Evolutionary conservation across 345 rosid genomes (phyloP).

Genomic region (Hibiscus tridactylites): DNA sequence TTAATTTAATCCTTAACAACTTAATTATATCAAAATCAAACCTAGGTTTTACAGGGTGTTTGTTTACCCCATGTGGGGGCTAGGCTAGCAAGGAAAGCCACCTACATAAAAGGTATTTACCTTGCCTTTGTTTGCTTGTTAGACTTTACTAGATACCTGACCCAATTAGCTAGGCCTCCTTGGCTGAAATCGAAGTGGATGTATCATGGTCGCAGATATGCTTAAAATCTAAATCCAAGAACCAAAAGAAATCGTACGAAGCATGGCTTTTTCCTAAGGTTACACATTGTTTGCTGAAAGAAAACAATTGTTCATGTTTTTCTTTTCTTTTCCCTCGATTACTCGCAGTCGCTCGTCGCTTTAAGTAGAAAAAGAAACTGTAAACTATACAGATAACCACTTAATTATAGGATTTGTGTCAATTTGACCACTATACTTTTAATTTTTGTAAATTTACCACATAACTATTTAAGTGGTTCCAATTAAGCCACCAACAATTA

Average conservation of each 20-base stretch:
- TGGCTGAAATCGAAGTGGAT: slow-evolving; percentile 27
- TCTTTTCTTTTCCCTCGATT: slow-evolving; percentile 8
- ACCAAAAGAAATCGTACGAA: slow-evolving; percentile 17
- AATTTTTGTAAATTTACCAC: too few species aligned
- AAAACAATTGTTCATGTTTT: slow-evolving; percentile 12
- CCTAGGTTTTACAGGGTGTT: slow-evolving; percentile 12
- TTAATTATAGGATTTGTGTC: too few species aligned
- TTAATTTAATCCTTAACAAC: too few species aligned
- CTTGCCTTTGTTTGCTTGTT: slow-evolving; percentile 11
- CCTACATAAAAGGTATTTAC: slow-evolving; percentile 14
- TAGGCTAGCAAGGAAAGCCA: slow-evolving; percentile 16
- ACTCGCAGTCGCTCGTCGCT: not conserved
- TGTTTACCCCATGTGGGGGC: slow-evolving; percentile 9
- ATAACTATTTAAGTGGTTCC: too few species aligned
- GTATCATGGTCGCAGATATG: slow-evolving; percentile 16
- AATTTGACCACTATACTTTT: too few species aligned
- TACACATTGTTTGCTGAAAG: slow-evolving; percentile 19
- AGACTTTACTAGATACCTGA: slow-evolving; percentile 12
- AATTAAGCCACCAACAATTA: too few species aligned
- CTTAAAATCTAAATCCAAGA: slow-evolving; percentile 19
- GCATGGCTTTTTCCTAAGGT: slow-evolving; percentile 12
- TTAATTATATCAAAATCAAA: too few species aligned
- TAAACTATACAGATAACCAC: too few species aligned
- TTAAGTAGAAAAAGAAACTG: slow-evolving; percentile 6
- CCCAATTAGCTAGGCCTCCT: slow-evolving; percentile 15